A percentile compares a stretch with the other conserved stretches of the same genome.
Conservation (phyloP, 805 yeast species). For the Suhomyces canberraensis region DNA sequence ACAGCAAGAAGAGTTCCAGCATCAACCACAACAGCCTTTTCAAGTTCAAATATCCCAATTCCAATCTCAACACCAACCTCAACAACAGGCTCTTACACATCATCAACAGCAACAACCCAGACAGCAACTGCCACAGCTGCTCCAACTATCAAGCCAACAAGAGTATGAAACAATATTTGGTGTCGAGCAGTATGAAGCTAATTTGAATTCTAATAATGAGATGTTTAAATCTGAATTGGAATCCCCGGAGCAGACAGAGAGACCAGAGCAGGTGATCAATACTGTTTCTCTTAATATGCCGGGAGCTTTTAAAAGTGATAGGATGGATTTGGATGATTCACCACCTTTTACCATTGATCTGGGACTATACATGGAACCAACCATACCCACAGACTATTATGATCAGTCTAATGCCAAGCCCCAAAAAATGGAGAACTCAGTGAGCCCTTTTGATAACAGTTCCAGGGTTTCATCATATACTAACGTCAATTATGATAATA, state of each 20-base stretch:
- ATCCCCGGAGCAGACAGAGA: background rate
- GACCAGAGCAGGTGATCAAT: background rate
- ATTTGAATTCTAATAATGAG: conserved; percentile 1
- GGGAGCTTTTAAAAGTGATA: conserved; percentile 24
- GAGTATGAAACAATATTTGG: conserved; percentile 9
- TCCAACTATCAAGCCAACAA: conserved; percentile 1
- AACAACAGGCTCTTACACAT: conserved; percentile 3
- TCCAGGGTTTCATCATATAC: conserved; percentile 3
- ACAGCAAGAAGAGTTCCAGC: background rate
- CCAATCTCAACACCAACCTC: conserved; percentile 2
- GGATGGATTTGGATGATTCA: conserved; percentile 36
- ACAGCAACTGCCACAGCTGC: conserved; percentile 1
- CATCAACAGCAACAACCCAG: background rate
- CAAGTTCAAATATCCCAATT: background rate
- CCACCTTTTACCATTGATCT: conserved; percentile 37
- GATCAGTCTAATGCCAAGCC: background rate
- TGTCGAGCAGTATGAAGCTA: conserved; percentile 3
- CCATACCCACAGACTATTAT: background rate
- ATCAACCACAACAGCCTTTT: background rate
- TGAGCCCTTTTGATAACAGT: conserved; percentile 2
- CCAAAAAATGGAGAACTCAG: background rate
- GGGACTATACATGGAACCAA: conserved; percentile 14
- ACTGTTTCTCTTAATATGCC: conserved; percentile 21
- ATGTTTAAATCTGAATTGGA: conserved; percentile 1
- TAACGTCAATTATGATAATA: conserved; percentile 4